Conservation (phyloP, 2,329 filamentous ascomycete genomes). For the Periglandula ipomoeae region DNA sequence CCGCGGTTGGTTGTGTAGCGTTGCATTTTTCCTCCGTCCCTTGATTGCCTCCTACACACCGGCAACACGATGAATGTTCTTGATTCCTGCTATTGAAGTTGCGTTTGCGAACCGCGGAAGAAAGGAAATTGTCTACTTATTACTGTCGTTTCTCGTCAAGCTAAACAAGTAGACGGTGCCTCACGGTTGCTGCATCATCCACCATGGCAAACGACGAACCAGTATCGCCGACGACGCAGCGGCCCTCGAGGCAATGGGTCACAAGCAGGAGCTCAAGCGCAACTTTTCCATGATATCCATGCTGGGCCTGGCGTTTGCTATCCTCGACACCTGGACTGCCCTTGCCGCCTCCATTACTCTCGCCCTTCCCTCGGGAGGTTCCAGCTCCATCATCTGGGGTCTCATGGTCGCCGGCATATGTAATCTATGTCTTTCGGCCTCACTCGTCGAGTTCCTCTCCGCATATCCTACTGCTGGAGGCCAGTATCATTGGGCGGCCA, state of each 20-base stretch:
- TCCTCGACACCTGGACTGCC: constrained; percentile 42
- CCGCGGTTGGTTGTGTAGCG: too few species aligned
- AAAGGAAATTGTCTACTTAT: too few species aligned
- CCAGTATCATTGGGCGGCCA: constrained; percentile 65
- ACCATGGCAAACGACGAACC: background rate
- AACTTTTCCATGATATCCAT: constrained; percentile 41
- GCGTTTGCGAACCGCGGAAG: too few species aligned
- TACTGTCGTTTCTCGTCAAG: too few species aligned
- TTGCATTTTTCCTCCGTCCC: too few species aligned
- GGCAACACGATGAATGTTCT: too few species aligned
- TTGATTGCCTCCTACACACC: too few species aligned
- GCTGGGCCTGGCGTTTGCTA: constrained; percentile 38
- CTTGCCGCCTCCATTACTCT: constrained; percentile 37
- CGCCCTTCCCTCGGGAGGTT: constrained; percentile 59
- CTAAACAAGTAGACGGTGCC: too few species aligned
- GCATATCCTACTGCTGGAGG: constrained; percentile 52
- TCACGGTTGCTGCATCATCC: background rate
- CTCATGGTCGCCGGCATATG: constrained; percentile 52
- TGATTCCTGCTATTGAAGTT: too few species aligned
- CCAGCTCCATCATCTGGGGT: constrained; percentile 66
- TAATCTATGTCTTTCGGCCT: constrained; percentile 60
- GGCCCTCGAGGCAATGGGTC: constrained; percentile 34
- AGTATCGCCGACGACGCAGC: constrained; percentile 23
- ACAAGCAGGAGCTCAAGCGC: constrained; percentile 39
- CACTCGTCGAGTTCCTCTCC: constrained; percentile 61